Base-by-base conservation (phyloP, 306 rosid species). In the Prunus fruticosa region DNA sequence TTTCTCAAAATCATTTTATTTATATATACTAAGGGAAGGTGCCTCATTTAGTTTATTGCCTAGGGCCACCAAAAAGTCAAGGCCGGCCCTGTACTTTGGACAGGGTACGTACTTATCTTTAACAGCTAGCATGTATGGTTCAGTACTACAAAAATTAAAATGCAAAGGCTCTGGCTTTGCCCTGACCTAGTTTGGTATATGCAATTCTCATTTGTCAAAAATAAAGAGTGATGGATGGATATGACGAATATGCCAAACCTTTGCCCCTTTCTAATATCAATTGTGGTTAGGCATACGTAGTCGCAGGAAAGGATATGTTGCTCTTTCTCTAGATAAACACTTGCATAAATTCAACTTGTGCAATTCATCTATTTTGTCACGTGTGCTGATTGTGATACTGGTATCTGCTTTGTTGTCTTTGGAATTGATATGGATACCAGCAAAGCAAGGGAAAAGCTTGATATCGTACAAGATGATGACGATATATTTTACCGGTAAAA, bases 221-320 rank as follows among this genome's bases (percentile, higher is more conserved):
- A 16, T 27, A 10, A 61, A 13, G 3, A 12, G 65, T 2, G 22
- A 14, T 49, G 10, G 76, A 60, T 61, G 69, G 77, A 61, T 18
- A 73, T 3, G 77, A 25, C 54, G 58, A 60, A 43, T 18, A 28
- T 34, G 77, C 69, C 77, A 61, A 60, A 64, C 66, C 14, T 27
- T 73, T 73, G 77, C 77, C 69, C 1, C 19, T 73, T 61, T 49
- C 11, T 6, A 27, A 62, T 18, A 25, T 3, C 69, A 46, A 46
- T 45, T 25, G n/a, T 60, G 69, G 77, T 23, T 45, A 73, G 68
- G 69, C 69, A 60, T 3, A 19, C 68, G 11, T 27, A 73, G 30
- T 46, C 2, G 2, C 9, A n/a, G 3, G 47, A 61, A 73, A 73
- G 77, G 68, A 25, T 45, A n/a, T 73, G 69, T 32, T 46, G 46